phyloP scores from a whole-genome alignment of 202 grass and related monocot genomes.

The Panicum hallii region DNA sequence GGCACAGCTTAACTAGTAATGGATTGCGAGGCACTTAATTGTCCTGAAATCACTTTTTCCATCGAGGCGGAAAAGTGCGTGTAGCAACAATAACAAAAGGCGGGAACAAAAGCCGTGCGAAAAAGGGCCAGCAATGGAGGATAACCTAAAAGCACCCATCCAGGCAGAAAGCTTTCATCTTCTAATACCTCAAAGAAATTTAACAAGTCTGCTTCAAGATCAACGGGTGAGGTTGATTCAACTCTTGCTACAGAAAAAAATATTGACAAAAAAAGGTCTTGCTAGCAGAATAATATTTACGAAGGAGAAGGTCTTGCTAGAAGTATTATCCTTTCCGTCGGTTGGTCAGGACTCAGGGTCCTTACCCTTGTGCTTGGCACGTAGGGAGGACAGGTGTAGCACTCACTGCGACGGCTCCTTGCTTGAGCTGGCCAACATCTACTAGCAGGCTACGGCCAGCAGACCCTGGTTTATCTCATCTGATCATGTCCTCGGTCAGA shows the following conservation, averaged over 20 bases:
- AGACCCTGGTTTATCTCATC: neutral
- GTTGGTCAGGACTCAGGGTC: neutral
- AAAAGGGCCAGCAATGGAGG: too few relatives aligned
- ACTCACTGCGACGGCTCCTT: neutral
- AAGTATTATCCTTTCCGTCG: neutral
- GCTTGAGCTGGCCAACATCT: neutral
- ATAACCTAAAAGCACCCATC: too few relatives aligned
- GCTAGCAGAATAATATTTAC: neutral
- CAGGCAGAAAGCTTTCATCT: too few relatives aligned
- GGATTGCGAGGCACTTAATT: neutral
- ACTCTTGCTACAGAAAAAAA: neutral
- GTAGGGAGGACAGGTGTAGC: constrained; percentile 16
- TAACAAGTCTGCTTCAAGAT: too few relatives aligned
- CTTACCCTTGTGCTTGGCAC: neutral
- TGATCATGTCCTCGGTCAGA: neutral
- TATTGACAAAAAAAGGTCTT: neutral
- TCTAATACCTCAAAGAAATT: too few relatives aligned
- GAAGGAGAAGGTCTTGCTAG: neutral
- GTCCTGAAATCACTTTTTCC: too few relatives aligned
- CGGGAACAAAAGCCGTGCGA: too few relatives aligned
- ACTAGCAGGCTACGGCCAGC: neutral
- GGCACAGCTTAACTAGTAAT: too few relatives aligned
- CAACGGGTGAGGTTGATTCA: too few relatives aligned
- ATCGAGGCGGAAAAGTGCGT: too few relatives aligned
- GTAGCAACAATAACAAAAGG: too few relatives aligned